Base-by-base conservation (phyloP, 1,139 yeast species). In the Suhomyces maxii region DNA sequence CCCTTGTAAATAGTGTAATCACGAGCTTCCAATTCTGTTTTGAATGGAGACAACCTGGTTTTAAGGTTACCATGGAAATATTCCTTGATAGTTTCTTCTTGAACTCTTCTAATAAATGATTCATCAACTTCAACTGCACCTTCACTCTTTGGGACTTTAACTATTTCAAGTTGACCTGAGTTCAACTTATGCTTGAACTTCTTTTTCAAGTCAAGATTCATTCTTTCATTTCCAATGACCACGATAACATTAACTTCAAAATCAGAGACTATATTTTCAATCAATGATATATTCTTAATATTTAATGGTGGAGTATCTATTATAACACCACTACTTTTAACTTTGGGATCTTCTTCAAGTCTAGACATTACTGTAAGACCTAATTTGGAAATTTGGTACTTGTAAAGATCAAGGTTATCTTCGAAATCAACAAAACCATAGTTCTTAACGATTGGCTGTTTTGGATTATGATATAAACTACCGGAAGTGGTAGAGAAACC, bases 401-500 rank as follows among this genome's bases (percentile, higher is more conserved):
- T 77, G 66, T 82, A 93, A 48, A 82, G 77, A 40, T 78, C 80
- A 42, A 77, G 59, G 63, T 90, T 90, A 12, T 82, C 84, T 3
- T 68, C 56, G 26, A 82, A 74, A 36, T 72, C 68, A 41, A 83
- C 87, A 45, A 85, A 76, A 0, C 99, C 99, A 64, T 76, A 89
- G 58, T 79, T 84, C 59, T 87, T 86, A 8, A 88, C 95, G 28
- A 87, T 64, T 0, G 98, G 98, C 61, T 89, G 95, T 61, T 89
- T 89, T 12, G 93, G 89, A 63, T 89, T 95, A 48, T 88, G 79
- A 42, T 76, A 68, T 2, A 95, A 80, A 1, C 95, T 88, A 25
- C 98, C 98, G n/a, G 91, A 86, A 0, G 96, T 86, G 41, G 87
- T 80, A 8, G 93, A 78, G 42, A 86, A 84, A 8, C 98, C 98